Conservation (phyloP, 345 rosid genomes). For the Erucastrum elatum region DNA sequence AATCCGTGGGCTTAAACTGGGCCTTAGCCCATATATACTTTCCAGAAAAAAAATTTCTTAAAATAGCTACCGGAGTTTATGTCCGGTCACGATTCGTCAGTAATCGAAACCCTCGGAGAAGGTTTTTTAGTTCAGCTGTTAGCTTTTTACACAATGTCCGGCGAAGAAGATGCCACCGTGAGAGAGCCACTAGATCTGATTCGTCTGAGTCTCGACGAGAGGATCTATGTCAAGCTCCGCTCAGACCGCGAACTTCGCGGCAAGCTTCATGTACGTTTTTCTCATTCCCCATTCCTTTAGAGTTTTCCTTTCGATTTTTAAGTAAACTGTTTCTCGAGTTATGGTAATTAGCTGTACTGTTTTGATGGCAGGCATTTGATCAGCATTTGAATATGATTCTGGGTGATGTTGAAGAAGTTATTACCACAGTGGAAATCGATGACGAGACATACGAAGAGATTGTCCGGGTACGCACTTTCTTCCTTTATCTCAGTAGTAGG, state of each 20-base stretch:
- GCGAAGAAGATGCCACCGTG: conserved; percentile 91
- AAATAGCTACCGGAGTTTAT: not conserved
- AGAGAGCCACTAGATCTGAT: conserved; percentile 99
- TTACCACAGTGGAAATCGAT: conserved; percentile 93
- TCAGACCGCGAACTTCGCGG: conserved; percentile 99
- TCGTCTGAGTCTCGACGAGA: conserved; percentile 95
- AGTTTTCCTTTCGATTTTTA: not conserved
- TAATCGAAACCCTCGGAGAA: conserved; percentile 23
- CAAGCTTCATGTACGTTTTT: conserved; percentile 77
- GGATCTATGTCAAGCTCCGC: conserved; percentile 98
- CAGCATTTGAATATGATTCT: conserved; percentile 99
- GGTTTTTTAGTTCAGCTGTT: not conserved
- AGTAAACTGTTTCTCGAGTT: not conserved
- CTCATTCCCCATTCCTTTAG: no score
- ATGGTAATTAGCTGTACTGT: not conserved
- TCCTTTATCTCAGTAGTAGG: not conserved
- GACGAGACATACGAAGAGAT: conserved; percentile 99
- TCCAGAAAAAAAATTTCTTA: not conserved
- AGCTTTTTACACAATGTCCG: conserved; percentile 54
- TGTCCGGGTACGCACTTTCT: conserved; percentile 66
- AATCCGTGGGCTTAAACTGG: not conserved
- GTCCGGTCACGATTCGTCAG: not conserved
- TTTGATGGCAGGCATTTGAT: conserved; percentile 80
- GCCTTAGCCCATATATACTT: not conserved
- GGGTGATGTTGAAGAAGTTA: conserved; percentile 96